Evolutionary conservation across 495 filamentous ascomycete species (phyloP), one percentile per base, ranked within the genome.

Genomic region (Xylaria cubensis): DNA sequence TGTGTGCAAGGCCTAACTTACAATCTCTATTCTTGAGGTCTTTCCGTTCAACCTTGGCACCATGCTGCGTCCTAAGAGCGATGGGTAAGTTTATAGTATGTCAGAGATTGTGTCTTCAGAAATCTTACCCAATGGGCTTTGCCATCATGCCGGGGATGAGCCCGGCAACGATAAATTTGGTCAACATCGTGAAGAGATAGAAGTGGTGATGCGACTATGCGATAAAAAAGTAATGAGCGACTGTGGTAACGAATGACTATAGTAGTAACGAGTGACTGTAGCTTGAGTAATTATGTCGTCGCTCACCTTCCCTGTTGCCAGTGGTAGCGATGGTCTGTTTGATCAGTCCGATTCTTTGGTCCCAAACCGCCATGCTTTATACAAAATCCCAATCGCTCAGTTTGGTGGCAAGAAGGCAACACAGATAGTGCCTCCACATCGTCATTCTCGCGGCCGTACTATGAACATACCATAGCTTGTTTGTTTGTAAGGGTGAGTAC

Each of bases 71-170:
- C 51, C 67, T 70, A 41, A 2, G 41, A 50, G 55, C 36, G 10
- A 26, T 62, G 39, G 3, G 56, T 70, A 3, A 70, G 42, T 51
- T 24, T 26, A 39, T 39, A 2, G 10, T 39, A 2, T 10, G 1
- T n/a, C 3, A 19, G 53, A 15, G 3, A 36, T 15, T 39, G 42
- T 7, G 8, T 58, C 24, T 21, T 26, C 4, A 24, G 41, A 44
- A 64, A 21, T 19, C 70, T 72, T 73, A 69, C 71, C 17, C 36
- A 46, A 59, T 59, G 48, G 70, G 70, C 39, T 42, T 66, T 21
- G 70, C 70, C 62, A 72, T 36, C 32, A 72, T 59, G 44, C 55
- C 56, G 29, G 71, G 69, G 21, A 71, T 64, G 59, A 71, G 61
- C 59, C 69, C 69, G 13, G 61, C 44, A 13, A 71, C 21, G 36